These are phyloP conservation scores for Hermanozyma aechmeae DNA, from an alignment of 805 yeast species.

Conservation along the genomic window DNA sequence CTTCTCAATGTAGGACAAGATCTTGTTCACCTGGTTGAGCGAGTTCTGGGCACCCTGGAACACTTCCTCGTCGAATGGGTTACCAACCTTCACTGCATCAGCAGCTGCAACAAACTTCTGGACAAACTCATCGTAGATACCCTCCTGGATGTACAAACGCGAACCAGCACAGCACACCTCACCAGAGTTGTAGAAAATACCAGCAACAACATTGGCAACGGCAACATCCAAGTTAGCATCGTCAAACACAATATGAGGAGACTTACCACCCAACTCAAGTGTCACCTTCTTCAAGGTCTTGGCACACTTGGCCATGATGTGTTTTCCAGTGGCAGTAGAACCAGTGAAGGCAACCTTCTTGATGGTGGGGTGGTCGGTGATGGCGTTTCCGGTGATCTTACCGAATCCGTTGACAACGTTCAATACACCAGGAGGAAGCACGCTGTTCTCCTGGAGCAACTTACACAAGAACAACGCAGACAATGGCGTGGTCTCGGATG, in stretches of 20 bases:
- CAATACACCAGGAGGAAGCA: conserved; percentile 78
- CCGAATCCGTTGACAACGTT: conserved; percentile 87
- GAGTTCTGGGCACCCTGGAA: conserved; percentile 24
- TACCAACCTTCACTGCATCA: conserved; percentile 52
- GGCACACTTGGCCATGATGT: conserved; percentile 75
- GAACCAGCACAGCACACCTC: conserved; percentile 96
- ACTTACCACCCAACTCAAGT: conserved; percentile 93
- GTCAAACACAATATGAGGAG: conserved; percentile 81
- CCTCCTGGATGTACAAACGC: conserved; percentile 80
- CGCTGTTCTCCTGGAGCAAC: conserved; percentile 70
- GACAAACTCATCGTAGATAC: conserved; percentile 69
- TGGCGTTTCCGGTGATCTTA: conserved; percentile 71
- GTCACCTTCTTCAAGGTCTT: conserved; percentile 78
- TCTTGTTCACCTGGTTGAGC: conserved; percentile 65
- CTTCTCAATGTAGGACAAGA: conserved; percentile 63
- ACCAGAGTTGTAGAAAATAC: conserved; percentile 91
- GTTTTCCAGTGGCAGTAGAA: conserved; percentile 84
- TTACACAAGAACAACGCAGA: conserved; percentile 72
- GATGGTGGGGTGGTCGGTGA: conserved; percentile 68
- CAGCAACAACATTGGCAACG: conserved; percentile 63
- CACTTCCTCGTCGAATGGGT: conserved; percentile 69
- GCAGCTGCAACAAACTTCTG: conserved; percentile 53
- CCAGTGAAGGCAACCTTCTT: conserved; percentile 94
- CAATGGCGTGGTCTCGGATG: conserved; percentile 89
- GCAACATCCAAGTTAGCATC: conserved; percentile 78